Evolutionary conservation across 257 asterid genomes (phyloP), one percentile per base, ranked within the genome.

Genomic region (Rubia yunnanensis): DNA sequence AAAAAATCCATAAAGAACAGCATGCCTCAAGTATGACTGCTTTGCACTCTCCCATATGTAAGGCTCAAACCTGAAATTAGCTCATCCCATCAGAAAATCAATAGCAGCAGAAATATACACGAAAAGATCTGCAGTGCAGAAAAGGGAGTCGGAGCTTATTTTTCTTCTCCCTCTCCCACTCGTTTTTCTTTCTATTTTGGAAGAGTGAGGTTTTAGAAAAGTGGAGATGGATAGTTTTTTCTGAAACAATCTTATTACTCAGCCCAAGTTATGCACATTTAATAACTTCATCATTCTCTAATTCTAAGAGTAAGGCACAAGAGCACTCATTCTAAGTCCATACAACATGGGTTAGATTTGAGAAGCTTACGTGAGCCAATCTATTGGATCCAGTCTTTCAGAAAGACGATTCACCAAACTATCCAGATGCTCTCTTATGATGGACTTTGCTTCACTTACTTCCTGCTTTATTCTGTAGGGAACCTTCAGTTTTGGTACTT

Each of bases 291-390:
- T 41, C 14, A 20, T 26, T 23, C 57, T 53, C 18, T 39, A 5
- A 1, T 41, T 63, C 26, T 39, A 24, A 26, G 4, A 36, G 39
- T 36, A 41, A 6, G 38, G 70, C 65, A 32, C 20, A 48, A 15
- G 23, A 15, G 49, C 15, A 38, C 17, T 44, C 27, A 41, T 56
- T 31, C 10, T 14, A 38, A 14, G 67, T 22, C 54, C 14, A 11
- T 7, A 49, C 24, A 49, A 52, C 27, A 70, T 38, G 66, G 52
- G 58, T 64, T 26, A 60, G 22, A 14, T 26, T 41, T 39, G 35
- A 74, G 78, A 73, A 78, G 78, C 97, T 76, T 88, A 94, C 96
- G 97, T 94, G 72, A 86, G 96, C 99, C 99, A 94, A 71, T 94
- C 97, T 46, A 94, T 94, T 71, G 96, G 99, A 78, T 94, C 99